phyloP scores from a whole-genome alignment of 2,329 filamentous ascomycete species.

The Fusarium tjaetaba region DNA sequence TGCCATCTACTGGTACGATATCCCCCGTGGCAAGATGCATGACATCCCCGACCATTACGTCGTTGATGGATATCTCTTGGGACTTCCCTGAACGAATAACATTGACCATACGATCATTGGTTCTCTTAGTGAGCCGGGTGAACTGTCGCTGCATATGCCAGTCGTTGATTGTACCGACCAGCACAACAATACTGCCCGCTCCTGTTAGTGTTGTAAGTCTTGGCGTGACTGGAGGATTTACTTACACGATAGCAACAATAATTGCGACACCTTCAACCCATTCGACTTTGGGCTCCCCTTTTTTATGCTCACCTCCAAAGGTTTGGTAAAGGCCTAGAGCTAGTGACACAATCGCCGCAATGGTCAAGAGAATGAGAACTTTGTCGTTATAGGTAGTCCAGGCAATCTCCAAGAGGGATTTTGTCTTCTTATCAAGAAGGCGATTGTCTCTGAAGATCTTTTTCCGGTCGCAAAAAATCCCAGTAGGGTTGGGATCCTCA shows the following conservation, averaged over 20 bases:
- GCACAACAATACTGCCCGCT: constrained; percentile 61
- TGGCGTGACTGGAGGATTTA: constrained; percentile 48
- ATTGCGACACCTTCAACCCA: constrained; percentile 77
- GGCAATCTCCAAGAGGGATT: constrained; percentile 67
- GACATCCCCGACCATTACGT: constrained; percentile 75
- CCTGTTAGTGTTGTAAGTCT: constrained; percentile 5
- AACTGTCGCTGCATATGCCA: constrained; percentile 76
- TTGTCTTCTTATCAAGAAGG: constrained; percentile 71
- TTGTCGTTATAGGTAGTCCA: constrained; percentile 81
- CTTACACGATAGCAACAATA: constrained; percentile 66
- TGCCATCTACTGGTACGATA: constrained; percentile 75
- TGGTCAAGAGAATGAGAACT: constrained; percentile 74
- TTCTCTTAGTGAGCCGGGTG: constrained; percentile 68
- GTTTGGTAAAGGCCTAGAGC: constrained; percentile 77
- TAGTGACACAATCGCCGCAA: constrained; percentile 74
- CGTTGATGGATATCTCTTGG: constrained; percentile 70
- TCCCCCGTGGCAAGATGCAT: constrained; percentile 76
- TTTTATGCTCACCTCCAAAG: constrained; percentile 59
- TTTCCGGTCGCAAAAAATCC: constrained; percentile 45
- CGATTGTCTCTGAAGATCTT: constrained; percentile 67
- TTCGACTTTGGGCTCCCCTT: constrained; percentile 65
- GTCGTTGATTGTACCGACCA: constrained; percentile 72
- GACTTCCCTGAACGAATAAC: constrained; percentile 74
- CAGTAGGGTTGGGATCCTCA: constrained; percentile 33
- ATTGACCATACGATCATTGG: constrained; percentile 72